Conservation (phyloP, 768 basidiomycete species). For the Russula dissimulans region DNA sequence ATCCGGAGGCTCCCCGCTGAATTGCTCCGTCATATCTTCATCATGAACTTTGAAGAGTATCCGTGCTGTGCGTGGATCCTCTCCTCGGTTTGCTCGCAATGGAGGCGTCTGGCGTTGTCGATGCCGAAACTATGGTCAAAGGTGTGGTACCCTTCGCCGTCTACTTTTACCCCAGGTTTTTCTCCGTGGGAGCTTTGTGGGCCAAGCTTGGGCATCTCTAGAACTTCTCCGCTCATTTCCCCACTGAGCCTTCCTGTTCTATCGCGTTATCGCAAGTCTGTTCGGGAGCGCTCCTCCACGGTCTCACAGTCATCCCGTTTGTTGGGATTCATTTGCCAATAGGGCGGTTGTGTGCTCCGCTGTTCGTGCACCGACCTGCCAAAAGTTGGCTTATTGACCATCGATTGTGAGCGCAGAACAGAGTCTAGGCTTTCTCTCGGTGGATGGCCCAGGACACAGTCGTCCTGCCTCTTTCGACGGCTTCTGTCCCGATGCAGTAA, state of each 20-base stretch:
- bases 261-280: slow-evolving; percentile 13
- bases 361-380: slow-evolving; percentile 9
- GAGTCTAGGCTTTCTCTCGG: background rate
- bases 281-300: background rate
- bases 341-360: slow-evolving; percentile 3
- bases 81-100: slow-evolving; percentile 55
- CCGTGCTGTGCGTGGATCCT: slow-evolving; percentile 73
- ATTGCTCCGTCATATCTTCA: slow-evolving; percentile 64
- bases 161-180: slow-evolving; percentile 21
- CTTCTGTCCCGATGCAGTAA: slow-evolving; percentile 17
- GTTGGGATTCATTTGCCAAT: slow-evolving; percentile 1
- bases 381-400: background rate
- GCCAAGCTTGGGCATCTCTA: slow-evolving; percentile 7
- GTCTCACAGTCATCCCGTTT: background rate
- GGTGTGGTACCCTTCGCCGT: slow-evolving; percentile 32
- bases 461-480: slow-evolving; percentile 4
- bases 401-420: slow-evolving; percentile 9
- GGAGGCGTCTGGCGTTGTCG: slow-evolving; percentile 54
- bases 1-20: slow-evolving; percentile 64
- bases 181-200: slow-evolving; percentile 9
- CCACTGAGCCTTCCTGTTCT: background rate
- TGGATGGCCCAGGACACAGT: background rate
- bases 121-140: slow-evolving; percentile 74
- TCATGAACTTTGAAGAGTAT: slow-evolving; percentile 57
- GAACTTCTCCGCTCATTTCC: slow-evolving; percentile 12